Base-by-base conservation (phyloP, 2,329 filamentous ascomycete genomes). In the Aureobasidium melanogenum region DNA sequence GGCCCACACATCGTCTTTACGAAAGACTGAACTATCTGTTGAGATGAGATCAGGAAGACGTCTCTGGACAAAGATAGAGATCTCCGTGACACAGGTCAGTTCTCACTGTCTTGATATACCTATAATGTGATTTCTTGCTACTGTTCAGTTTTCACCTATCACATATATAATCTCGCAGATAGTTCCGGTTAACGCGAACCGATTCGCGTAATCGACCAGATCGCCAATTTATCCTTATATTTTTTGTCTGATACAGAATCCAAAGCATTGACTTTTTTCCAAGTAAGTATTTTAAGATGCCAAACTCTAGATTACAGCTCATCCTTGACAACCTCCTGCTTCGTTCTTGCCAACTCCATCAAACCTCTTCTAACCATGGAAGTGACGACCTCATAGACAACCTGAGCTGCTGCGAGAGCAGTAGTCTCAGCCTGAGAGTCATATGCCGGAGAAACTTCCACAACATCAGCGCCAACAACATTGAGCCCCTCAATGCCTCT, bases 361-460 rank as follows among this genome's bases (percentile, higher is more conserved):
- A 63, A 52, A 2, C 64, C 64, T 15, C 64, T 57, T 39, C 84
- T 87, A 7, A 88, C 86, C 75, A 88, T 86, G 63, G 81, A 89
- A 41, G 87, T 95, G 71, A 96, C 73, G n/a, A 96, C 82, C 77
- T 96, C 91, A 72, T 87, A 96, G 0, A 84, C 89, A 41, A 95
- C 83, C 79, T 96, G 91, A 43, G 90, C 90, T 2, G 85, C 91
- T 17, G 89, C 90, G 65, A 96, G 75, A 14, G 89, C 88, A 41
- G 91, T 96, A 69, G 86, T 87, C 77, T 96, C 91, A 1, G 86
- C 89, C 7, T 77, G 77, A 12, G 87, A 87, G 77, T 96, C 90
- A 71, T 95, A 96, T 14, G 88, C 88, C 0, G 91, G 91, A 46
- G 87, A 85, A 9, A 95, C 89, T 79, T 96, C 92, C 5, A 97